Percentiles rank a stretch among this genome's conserved stretches.
phyloP scores from a whole-genome alignment of 2,329 filamentous ascomycete species.

The Pestalotiopsis sp. region DNA sequence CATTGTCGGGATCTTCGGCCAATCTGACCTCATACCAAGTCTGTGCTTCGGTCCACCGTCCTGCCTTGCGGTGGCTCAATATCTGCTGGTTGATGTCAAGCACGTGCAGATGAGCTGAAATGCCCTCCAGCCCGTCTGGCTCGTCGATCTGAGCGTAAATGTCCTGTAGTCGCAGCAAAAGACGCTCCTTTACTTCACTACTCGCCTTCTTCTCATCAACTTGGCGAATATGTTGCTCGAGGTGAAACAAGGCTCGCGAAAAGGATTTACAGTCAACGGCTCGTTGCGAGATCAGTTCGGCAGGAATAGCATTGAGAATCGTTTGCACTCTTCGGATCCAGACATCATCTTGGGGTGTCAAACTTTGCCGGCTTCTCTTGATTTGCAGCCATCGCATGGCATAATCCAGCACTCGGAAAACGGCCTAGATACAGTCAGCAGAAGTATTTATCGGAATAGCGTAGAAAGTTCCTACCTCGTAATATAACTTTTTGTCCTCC shows the following conservation, averaged over 20 bases:
- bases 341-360: conserved; percentile 45
- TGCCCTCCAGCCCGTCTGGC: conserved; percentile 92
- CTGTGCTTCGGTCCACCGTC: conserved; percentile 91
- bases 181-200: conserved; percentile 57
- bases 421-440: conserved; percentile 58
- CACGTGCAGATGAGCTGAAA: conserved; percentile 82
- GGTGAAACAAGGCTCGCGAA: conserved; percentile 87
- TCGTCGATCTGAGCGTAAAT: conserved; percentile 99
- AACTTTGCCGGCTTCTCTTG: conserved; percentile 52
- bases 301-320: conserved; percentile 66
- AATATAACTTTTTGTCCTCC: conserved; percentile 81
- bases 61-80: conserved; percentile 88
- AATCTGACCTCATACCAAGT: conserved; percentile 96
- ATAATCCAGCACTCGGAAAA: conserved; percentile 91
- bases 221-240: conserved; percentile 81
- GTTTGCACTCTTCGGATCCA: conserved; percentile 51
- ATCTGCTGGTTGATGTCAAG: conserved; percentile 94
- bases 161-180: conserved; percentile 80
- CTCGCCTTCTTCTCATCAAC: conserved; percentile 46
- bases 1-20: conserved; percentile 74
- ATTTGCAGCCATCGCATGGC: conserved; percentile 86
- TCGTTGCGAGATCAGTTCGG: conserved; percentile 73
- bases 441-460: conserved; percentile 5
- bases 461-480: conserved; percentile 64
- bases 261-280: conserved; percentile 95